phyloP scores from a whole-genome alignment of 163 green algal genomes.

The Scenedesmus sp. region DNA sequence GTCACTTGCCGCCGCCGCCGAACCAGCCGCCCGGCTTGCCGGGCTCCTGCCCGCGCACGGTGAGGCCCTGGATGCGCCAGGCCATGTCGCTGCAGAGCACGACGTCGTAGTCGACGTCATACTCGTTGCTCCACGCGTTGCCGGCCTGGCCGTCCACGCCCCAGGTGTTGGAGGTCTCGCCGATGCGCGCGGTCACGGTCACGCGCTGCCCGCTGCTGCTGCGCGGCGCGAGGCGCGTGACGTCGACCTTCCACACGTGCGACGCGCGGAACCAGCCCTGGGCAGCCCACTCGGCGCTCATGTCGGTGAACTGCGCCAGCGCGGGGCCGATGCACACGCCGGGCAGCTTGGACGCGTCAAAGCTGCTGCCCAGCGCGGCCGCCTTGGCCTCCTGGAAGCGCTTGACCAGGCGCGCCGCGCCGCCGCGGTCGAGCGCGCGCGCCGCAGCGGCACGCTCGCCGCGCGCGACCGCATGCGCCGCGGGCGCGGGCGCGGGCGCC shows the following conservation, averaged over 20 bases:
- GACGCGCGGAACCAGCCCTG: conserved; percentile 39
- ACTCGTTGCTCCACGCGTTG: conserved; percentile 43
- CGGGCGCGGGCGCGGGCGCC: background rate
- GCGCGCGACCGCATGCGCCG: background rate
- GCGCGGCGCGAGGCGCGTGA: conserved; percentile 6
- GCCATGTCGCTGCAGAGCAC: conserved; percentile 27
- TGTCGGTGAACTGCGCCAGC: background rate
- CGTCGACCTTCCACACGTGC: conserved; percentile 34
- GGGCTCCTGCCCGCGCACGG: conserved; percentile 34
- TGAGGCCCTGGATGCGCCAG: conserved; percentile 19
- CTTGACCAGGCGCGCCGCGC: conserved; percentile 9
- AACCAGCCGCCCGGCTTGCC: conserved; percentile 4
- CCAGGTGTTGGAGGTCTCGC: conserved; percentile 19
- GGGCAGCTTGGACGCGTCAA: conserved; percentile 27
- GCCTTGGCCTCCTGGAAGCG: conserved; percentile 31
- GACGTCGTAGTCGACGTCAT: conserved; percentile 44
- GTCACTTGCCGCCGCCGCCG: conserved; percentile 18
- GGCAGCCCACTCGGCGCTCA: conserved; percentile 19
- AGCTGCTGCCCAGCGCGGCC: conserved; percentile 26
- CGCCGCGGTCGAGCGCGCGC: background rate
- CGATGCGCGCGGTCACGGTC: conserved; percentile 7
- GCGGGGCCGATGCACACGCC: conserved; percentile 20
- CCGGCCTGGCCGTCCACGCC: conserved; percentile 39
- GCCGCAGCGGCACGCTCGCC: background rate
- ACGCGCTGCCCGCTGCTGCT: conserved; percentile 23